Percentiles rank a stretch among this genome's conserved stretches.
These are phyloP conservation scores for Penicillium odoratum DNA, from an alignment of 495 filamentous ascomycete genomes.

Conservation along the genomic window DNA sequence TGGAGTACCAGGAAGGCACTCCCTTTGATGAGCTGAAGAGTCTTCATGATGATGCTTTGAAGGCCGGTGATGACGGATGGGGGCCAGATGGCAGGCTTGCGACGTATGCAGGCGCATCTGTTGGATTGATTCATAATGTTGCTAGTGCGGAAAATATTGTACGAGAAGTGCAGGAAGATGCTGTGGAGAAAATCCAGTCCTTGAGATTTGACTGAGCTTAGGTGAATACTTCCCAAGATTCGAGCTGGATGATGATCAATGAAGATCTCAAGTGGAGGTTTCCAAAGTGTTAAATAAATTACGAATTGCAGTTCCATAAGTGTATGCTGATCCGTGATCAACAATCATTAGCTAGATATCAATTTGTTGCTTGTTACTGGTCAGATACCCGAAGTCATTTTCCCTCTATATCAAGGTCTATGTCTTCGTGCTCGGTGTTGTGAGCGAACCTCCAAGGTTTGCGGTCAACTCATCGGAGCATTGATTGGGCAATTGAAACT, in stretches of 20 bases:
- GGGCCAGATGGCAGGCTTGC: conserved; percentile 62
- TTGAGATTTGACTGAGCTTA: not conserved
- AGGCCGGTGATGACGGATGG: conserved; percentile 60
- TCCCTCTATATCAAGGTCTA: too few species aligned
- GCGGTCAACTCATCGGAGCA: too few species aligned
- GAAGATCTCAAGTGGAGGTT: not conserved
- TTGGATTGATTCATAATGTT: conserved; percentile 52
- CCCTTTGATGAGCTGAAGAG: conserved; percentile 58
- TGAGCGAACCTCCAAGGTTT: too few species aligned
- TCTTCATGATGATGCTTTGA: conserved; percentile 56
- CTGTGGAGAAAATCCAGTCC: conserved; percentile 13
- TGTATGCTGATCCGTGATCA: not conserved
- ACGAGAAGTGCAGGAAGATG: conserved; percentile 12
- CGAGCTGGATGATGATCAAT: not conserved
- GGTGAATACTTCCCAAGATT: not conserved
- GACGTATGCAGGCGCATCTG: conserved; percentile 64
- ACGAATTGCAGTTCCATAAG: not conserved
- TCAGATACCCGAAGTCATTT: too few species aligned
- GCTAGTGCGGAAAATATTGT: conserved; percentile 46
- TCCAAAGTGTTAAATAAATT: not conserved
- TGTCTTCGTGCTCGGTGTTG: too few species aligned
- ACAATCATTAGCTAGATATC: not conserved
- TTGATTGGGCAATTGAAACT: too few species aligned
- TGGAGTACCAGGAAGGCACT: conserved; percentile 57
- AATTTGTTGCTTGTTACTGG: not conserved